These are phyloP conservation scores for Stipa capillata DNA, from an alignment of 176 grass and related monocot species.

Conservation along the genomic window DNA sequence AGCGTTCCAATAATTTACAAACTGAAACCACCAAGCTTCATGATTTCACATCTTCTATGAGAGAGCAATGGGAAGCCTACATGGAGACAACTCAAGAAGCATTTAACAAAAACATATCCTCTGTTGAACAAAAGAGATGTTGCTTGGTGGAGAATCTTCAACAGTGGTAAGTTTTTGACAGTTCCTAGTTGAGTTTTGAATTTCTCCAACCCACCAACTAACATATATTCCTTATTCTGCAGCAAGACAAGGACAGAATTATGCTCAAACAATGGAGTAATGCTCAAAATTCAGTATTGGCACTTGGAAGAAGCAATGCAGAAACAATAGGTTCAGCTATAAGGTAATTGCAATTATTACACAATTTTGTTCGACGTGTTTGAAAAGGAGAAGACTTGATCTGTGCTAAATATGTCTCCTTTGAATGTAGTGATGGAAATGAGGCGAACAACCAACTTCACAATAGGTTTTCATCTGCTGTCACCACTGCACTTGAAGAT, in stretches of 20 bases:
- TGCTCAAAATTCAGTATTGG: conserved; percentile 47
- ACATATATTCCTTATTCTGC: conserved; percentile 11
- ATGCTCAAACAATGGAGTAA: conserved; percentile 52
- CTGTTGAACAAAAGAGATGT: conserved; percentile 41
- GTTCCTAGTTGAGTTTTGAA: background rate
- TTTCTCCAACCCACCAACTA: background rate
- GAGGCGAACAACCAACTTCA: conserved; percentile 38
- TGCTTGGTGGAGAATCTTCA: conserved; percentile 33
- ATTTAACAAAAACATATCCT: conserved; percentile 40
- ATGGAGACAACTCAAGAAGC: conserved; percentile 43
- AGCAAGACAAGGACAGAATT: conserved; percentile 39
- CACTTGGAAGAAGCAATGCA: conserved; percentile 30
- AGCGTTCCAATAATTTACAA: conserved; percentile 36
- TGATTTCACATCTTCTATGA: conserved; percentile 50
- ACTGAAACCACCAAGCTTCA: conserved; percentile 47
- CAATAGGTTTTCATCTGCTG: conserved; percentile 38
- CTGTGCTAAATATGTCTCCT: background rate
- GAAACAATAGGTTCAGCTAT: conserved; percentile 36
- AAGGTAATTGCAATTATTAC: conserved; percentile 36
- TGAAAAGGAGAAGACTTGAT: conserved; percentile 6
- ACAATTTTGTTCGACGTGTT: background rate
- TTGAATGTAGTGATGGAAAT: conserved; percentile 51
- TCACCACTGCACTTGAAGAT: conserved; percentile 36
- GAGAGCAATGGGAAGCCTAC: conserved; percentile 60
- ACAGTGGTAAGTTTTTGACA: conserved; percentile 37